A percentile compares a stretch with the other conserved stretches of the same genome.
These are phyloP conservation scores for Coemansia sp. DNA, from an alignment of 192 early-diverging fungal species.

Conservation along the genomic window DNA sequence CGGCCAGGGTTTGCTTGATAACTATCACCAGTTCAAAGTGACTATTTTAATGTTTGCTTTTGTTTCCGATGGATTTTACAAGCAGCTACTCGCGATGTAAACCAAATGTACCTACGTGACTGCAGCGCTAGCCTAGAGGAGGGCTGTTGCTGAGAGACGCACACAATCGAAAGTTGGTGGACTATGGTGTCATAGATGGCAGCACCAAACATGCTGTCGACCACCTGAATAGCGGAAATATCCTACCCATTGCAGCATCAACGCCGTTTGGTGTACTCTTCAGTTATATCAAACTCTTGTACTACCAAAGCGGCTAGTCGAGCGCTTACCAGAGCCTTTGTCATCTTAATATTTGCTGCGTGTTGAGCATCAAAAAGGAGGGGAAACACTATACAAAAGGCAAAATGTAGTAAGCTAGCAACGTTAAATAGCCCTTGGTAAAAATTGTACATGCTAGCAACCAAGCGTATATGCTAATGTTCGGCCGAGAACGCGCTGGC, in stretches of 20 bases:
- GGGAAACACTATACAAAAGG: neutral
- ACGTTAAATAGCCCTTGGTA: neutral
- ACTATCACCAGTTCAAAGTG: conserved; percentile 10
- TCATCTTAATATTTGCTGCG: neutral
- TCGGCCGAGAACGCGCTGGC: neutral
- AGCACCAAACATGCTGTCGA: conserved; percentile 20
- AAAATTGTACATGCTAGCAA: neutral
- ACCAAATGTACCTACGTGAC: conserved; percentile 1
- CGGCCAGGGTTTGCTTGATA: conserved; percentile 13
- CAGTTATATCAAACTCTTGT: neutral
- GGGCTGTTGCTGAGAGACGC: conserved; percentile 1
- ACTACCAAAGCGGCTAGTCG: neutral
- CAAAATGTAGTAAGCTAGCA: neutral
- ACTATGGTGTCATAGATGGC: conserved; percentile 23
- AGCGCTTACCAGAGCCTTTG: neutral
- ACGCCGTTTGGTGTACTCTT: neutral
- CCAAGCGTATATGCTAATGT: neutral
- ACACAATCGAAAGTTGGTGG: conserved; percentile 7
- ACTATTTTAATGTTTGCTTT: neutral
- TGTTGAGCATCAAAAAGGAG: neutral
- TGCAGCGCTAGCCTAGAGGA: neutral
- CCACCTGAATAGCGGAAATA: conserved; percentile 13
- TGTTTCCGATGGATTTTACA: no score
- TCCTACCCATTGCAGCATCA: conserved; percentile 6
- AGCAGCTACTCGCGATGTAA: neutral